Base-by-base conservation (phyloP, 768 basidiomycete species). In the Lentinula sp. region DNA sequence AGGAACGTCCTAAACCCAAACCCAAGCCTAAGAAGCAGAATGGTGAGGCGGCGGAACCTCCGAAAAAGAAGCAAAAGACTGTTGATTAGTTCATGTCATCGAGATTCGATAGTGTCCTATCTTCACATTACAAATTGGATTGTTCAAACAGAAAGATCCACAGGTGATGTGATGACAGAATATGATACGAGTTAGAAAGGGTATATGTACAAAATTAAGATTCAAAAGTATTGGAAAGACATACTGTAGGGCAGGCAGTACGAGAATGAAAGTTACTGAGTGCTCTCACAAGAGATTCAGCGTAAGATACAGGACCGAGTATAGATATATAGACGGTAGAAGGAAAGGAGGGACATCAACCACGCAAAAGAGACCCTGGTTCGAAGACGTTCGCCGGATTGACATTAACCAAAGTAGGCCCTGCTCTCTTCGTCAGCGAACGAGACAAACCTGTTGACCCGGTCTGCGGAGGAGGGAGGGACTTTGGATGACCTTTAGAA, bases 31-130 rank as follows among this genome's bases (percentile, higher is more conserved):
- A 80, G 61, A 73, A 76, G 0, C 80, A 75, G 61, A 72, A 75
- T 0, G 80, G 76, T 59, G 67, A 71, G 28, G 74, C 71, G 7
- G 77, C 73, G 2, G 84, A 82, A 59, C 89, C 87, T 11, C 84
- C 81, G 2, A 89, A 87, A 75, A 93, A 93, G 76, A 93, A 93
- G 72, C 71, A 74, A 61, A 92, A 89, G 76, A 87, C 79, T 37
- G 67, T 78, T 5, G 69, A 72, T 21, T 83, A 43, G 76, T 48
- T 48, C 3, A 18, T 48, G 46, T 28, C 5, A 23, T 48, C 37
- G 37, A 39, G 37, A 23, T 23, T 23, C 23, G 16, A 43, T n/a
- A 6, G 15, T 4, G 1, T 39, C 8, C 37, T 39, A 8, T 39
- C 6, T 16, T 43, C n/a, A 16, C 42, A 16, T 43, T 6, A 16